These are phyloP conservation scores for Dioscorea dumetorum DNA, from an alignment of 106 monocot species.

Conservation along the genomic window DNA sequence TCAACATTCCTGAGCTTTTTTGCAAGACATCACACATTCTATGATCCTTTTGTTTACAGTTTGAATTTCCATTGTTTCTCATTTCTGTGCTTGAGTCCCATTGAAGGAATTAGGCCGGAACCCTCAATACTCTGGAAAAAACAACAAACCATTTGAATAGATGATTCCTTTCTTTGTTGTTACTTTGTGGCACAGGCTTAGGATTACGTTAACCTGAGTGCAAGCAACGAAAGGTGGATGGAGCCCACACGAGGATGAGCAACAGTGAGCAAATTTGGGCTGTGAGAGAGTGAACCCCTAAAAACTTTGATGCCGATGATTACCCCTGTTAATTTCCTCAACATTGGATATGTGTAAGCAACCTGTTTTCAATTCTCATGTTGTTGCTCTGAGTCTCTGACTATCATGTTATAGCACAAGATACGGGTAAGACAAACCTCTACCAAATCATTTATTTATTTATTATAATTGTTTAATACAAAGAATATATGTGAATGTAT, in stretches of 20 bases:
- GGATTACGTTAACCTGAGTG: constrained; percentile 90
- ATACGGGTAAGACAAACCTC: too few relatives aligned
- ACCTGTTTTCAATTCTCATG: too few relatives aligned
- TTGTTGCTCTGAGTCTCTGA: too few relatives aligned
- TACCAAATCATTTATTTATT: too few relatives aligned
- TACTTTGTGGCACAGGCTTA: constrained; percentile 29
- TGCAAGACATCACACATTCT: neutral
- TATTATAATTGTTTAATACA: too few relatives aligned
- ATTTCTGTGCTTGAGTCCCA: neutral
- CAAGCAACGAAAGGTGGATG: constrained; percentile 67
- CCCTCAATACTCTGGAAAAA: too few relatives aligned
- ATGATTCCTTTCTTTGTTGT: neutral
- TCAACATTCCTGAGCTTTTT: neutral
- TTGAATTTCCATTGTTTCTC: neutral
- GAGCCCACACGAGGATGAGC: constrained; percentile 22
- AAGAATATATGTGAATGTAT: too few relatives aligned
- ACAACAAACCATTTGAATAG: neutral
- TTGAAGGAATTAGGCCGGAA: neutral
- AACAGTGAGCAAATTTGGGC: constrained; percentile 39
- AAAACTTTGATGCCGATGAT: neutral
- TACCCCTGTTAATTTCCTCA: too few relatives aligned
- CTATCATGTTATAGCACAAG: too few relatives aligned
- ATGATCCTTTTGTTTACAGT: neutral
- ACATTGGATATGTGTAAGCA: too few relatives aligned
- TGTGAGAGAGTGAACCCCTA: constrained; percentile 50